Evolutionary conservation across 306 rosid genomes (phyloP).

Genomic region (Corylus avellana): DNA sequence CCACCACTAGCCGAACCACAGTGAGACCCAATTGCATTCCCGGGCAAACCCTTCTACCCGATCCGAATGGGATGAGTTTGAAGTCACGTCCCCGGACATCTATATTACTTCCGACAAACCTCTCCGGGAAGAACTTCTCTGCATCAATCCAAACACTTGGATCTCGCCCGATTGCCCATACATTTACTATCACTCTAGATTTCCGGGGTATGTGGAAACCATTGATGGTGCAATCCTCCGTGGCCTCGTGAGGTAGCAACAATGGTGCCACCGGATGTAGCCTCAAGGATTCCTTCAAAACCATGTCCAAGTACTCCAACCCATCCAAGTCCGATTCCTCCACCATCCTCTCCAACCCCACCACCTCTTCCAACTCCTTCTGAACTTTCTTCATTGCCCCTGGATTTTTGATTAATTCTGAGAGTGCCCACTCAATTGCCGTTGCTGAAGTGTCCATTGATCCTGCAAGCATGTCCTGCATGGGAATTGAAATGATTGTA

Average conservation of each 20-base stretch:
- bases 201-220: slow-evolving; percentile 49
- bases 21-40: slow-evolving; percentile 34
- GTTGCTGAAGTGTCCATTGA: slow-evolving; percentile 58
- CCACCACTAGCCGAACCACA: slow-evolving; percentile 23
- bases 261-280: slow-evolving; percentile 65
- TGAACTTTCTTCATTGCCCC: slow-evolving; percentile 59
- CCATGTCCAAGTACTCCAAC: slow-evolving; percentile 48
- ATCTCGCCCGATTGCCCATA: slow-evolving; percentile 36
- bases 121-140: slow-evolving; percentile 33
- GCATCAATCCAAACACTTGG: slow-evolving; percentile 29
- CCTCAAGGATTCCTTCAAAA: slow-evolving; percentile 56
- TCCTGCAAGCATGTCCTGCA: slow-evolving; percentile 57
- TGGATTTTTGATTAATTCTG: slow-evolving; percentile 55
- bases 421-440: slow-evolving; percentile 54
- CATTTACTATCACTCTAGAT: slow-evolving; percentile 26
- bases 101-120: slow-evolving; percentile 23
- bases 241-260: slow-evolving; percentile 49
- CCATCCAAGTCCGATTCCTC: slow-evolving; percentile 55
- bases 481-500: background rate
- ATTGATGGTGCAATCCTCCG: slow-evolving; percentile 46
- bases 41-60: slow-evolving; percentile 43
- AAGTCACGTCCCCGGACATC: slow-evolving; percentile 35
- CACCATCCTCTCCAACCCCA: slow-evolving; percentile 56
- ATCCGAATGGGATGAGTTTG: slow-evolving; percentile 38
- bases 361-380: slow-evolving; percentile 44